Conservation (phyloP, 352 stramenopile genomes). For the Phytophthora crassamura region DNA sequence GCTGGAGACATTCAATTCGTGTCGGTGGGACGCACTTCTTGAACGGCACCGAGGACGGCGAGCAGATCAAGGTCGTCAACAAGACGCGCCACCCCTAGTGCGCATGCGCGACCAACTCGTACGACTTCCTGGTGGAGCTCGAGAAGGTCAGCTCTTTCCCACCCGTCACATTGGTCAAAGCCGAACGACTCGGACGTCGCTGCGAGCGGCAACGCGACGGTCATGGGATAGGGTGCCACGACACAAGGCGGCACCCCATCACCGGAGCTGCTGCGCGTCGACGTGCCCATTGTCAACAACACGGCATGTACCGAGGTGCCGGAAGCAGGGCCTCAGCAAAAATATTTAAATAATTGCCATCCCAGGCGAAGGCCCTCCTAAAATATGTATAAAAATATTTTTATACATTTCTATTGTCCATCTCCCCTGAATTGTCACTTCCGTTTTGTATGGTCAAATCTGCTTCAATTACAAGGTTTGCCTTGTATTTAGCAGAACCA, state of each 20-base stretch:
- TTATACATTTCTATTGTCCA: too few species aligned
- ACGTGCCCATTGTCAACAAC: conserved; percentile 57
- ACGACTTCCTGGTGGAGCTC: conserved; percentile 70
- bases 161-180: conserved; percentile 40
- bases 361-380: too few species aligned
- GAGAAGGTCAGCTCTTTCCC: conserved; percentile 41
- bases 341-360: too few species aligned
- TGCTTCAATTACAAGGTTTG: too few species aligned
- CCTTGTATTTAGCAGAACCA: too few species aligned
- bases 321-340: too few species aligned
- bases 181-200: conserved; percentile 35
- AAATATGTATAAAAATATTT: too few species aligned
- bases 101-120: conserved; percentile 41
- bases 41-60: conserved; percentile 45
- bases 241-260: conserved; percentile 29
- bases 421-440: too few species aligned
- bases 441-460: too few species aligned
- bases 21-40: conserved; percentile 61
- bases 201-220: conserved; percentile 38
- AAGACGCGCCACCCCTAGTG: conserved; percentile 60
- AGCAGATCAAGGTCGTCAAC: conserved; percentile 59
- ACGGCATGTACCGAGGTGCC: conserved; percentile 42
- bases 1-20: conserved; percentile 52
- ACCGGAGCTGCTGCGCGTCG: conserved; percentile 44
- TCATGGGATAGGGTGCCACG: conserved; percentile 51